Evolutionary conservation across 1,284 basidiomycete species (phyloP).

Genomic region (Marasmius sp.): DNA sequence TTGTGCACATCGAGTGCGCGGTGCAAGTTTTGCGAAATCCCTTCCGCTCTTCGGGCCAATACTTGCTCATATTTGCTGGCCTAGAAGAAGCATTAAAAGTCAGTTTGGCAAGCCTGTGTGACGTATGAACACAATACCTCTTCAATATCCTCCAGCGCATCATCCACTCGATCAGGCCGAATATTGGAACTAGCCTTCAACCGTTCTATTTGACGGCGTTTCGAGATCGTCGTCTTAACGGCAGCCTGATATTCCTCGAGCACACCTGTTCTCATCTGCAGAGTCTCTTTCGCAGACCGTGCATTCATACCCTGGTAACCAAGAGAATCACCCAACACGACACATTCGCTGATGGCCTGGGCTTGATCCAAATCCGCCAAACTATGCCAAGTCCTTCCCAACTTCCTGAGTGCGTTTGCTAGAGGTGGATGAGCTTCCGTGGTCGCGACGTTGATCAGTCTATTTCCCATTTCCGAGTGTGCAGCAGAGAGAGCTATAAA

Average conservation of each 20-base stretch:
- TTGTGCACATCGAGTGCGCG: conserved; percentile 82
- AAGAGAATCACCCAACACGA: conserved; percentile 87
- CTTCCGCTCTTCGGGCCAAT: conserved; percentile 77
- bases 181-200: conserved; percentile 89
- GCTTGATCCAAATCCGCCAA: conserved; percentile 83
- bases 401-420: conserved; percentile 77
- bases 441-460: conserved; percentile 83
- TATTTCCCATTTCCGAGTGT: conserved; percentile 86
- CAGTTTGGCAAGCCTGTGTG: conserved; percentile 3
- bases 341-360: conserved; percentile 87
- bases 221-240: conserved; percentile 89
- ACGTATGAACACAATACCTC: conserved; percentile 54
- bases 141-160: conserved; percentile 90
- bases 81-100: conserved; percentile 38
- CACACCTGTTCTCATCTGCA: conserved; percentile 83
- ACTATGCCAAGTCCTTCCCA: conserved; percentile 84
- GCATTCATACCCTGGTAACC: conserved; percentile 95
- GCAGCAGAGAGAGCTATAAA: conserved; percentile 68
- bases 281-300: conserved; percentile 90
- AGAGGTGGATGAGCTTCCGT: conserved; percentile 84
- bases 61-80: conserved; percentile 86
- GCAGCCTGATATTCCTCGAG: conserved; percentile 91
- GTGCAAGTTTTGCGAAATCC: conserved; percentile 90
- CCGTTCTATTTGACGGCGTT: conserved; percentile 86
- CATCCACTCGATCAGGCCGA: conserved; percentile 83